A percentile compares a stretch with the other conserved stretches of the same genome.
Evolutionary conservation across 345 rosid genomes (phyloP).

Genomic region (Salix arbutifolia): DNA sequence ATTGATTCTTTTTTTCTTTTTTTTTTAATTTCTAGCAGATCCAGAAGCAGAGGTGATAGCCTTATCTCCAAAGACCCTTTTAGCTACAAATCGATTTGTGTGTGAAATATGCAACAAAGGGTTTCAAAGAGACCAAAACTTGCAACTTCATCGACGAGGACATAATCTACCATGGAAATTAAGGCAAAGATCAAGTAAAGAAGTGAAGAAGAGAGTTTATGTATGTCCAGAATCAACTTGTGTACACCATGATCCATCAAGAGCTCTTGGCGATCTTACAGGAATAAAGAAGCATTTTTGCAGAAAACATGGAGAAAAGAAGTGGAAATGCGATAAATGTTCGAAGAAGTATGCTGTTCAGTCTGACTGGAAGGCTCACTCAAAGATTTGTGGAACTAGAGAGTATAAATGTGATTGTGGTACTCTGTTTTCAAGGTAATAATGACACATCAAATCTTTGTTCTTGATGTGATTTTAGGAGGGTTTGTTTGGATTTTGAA

Average conservation of each 20-base stretch:
- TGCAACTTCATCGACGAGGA: slow-evolving; percentile 92
- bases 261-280: slow-evolving; percentile 93
- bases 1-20: slow-evolving; percentile 3
- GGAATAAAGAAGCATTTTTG: slow-evolving; percentile 98
- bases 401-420: slow-evolving; percentile 97
- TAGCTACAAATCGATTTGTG: slow-evolving; percentile 88
- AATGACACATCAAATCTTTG: neutral
- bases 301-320: slow-evolving; percentile 95
- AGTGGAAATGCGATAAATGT: slow-evolving; percentile 94
- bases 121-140: slow-evolving; percentile 92
- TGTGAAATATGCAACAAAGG: slow-evolving; percentile 98
- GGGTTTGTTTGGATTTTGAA: neutral
- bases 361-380: slow-evolving; percentile 98
- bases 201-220: slow-evolving; percentile 86
- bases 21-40: slow-evolving; percentile 41
- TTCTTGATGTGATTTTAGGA: slow-evolving; percentile 2
- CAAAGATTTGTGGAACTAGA: slow-evolving; percentile 85
- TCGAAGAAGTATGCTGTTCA: slow-evolving; percentile 92
- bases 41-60: slow-evolving; percentile 97
- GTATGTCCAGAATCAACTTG: slow-evolving; percentile 79
- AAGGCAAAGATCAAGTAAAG: slow-evolving; percentile 78
- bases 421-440: slow-evolving; percentile 81
- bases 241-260: slow-evolving; percentile 83
- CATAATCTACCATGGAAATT: slow-evolving; percentile 96
- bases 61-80: slow-evolving; percentile 73